Conservation (phyloP, 805 yeast genomes). For the Komagataella mondaviorum region DNA sequence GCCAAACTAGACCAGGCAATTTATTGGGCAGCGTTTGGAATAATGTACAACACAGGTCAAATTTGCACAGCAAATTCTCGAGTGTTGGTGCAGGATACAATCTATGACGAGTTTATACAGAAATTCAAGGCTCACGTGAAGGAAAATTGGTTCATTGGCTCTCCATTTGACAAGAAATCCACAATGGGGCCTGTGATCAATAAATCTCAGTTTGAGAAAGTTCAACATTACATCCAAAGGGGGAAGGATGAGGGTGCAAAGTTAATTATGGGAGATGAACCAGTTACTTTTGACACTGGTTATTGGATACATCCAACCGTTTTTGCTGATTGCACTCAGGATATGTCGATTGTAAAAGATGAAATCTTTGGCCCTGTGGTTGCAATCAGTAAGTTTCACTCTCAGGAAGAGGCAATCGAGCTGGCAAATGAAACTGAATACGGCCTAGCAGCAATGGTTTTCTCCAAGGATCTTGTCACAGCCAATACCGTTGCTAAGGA, state of each 20-base stretch:
- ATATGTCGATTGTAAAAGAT: constrained; percentile 56
- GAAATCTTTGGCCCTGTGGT: constrained; percentile 89
- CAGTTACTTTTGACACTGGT: constrained; percentile 35
- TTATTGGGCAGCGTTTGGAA: constrained; percentile 55
- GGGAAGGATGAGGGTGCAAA: constrained; percentile 39
- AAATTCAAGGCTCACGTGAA: constrained; percentile 30
- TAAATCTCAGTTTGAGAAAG: constrained; percentile 40
- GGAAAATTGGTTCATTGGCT: constrained; percentile 40
- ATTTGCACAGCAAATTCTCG: constrained; percentile 59
- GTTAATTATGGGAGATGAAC: constrained; percentile 27
- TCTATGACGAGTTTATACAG: constrained; percentile 39
- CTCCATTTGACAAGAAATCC: constrained; percentile 30
- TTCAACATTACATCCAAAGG: constrained; percentile 25
- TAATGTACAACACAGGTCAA: constrained; percentile 55
- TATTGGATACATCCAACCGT: constrained; percentile 66
- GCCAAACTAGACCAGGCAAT: constrained; percentile 54
- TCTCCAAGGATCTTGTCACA: constrained; percentile 50
- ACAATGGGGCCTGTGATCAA: constrained; percentile 55
- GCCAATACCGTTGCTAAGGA: constrained; percentile 54
- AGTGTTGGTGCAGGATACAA: constrained; percentile 39
- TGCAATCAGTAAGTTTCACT: constrained; percentile 46
- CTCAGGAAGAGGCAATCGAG: constrained; percentile 54
- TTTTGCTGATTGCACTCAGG: constrained; percentile 54
- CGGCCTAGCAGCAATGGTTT: constrained; percentile 76
- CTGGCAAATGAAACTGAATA: constrained; percentile 63